phyloP scores from a whole-genome alignment of 192 early-diverging fungal species.

The Thamnidium elegans region DNA sequence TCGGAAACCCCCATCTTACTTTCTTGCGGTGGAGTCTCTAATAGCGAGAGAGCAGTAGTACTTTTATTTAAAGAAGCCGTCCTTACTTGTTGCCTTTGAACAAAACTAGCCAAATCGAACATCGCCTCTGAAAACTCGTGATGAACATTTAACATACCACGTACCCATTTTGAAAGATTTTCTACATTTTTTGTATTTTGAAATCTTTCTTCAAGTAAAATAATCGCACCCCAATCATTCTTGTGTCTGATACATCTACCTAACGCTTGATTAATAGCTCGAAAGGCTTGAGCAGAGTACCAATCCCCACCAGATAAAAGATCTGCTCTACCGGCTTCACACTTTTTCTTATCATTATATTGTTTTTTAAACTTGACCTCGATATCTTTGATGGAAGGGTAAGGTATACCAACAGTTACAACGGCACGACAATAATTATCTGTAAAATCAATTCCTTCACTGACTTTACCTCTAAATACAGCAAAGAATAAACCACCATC shows the following conservation, averaged over 20 bases:
- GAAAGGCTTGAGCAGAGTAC: constrained; percentile 30
- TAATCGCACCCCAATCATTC: constrained; percentile 63
- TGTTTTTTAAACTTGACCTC: constrained; percentile 50
- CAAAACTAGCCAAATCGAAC: too few relatives aligned
- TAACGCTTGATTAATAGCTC: constrained; percentile 39
- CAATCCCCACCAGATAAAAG: constrained; percentile 20
- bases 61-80: background rate
- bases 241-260: constrained; percentile 37
- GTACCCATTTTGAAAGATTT: constrained; percentile 70
- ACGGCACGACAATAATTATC: constrained; percentile 67
- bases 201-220: constrained; percentile 56
- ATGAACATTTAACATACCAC: background rate
- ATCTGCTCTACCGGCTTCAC: background rate
- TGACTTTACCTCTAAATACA: constrained; percentile 68
- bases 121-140: too few relatives aligned
- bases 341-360: constrained; percentile 30
- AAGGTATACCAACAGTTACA: constrained; percentile 63
- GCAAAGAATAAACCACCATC: constrained; percentile 63
- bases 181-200: constrained; percentile 38
- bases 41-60: background rate
- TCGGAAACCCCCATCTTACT: too few relatives aligned
- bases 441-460: constrained; percentile 74
- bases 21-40: background rate
- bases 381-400: constrained; percentile 47
- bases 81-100: background rate